These are phyloP conservation scores for Dichotomopilus funicola DNA, from an alignment of 2,329 filamentous ascomycete species.

Conservation along the genomic window DNA sequence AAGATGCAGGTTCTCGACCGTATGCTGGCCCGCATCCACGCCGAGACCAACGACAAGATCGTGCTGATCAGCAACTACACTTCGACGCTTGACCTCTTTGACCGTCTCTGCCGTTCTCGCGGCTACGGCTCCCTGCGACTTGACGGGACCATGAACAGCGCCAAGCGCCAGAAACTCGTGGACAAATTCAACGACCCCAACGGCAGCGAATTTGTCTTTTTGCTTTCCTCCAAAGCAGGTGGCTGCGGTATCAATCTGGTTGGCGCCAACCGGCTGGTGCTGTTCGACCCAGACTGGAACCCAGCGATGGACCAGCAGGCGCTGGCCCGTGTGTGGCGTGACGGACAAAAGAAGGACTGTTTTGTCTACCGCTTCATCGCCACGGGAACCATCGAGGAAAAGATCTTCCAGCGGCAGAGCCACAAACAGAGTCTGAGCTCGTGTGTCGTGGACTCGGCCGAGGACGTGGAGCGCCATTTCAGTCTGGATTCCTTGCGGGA, in stretches of 20 bases:
- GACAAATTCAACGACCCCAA: slow-evolving; percentile 96
- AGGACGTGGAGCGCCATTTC: slow-evolving; percentile 97
- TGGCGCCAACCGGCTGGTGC: slow-evolving; percentile 85
- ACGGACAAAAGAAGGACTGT: slow-evolving; percentile 98
- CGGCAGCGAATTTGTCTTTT: slow-evolving; percentile 83
- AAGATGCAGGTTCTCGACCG: slow-evolving; percentile 98
- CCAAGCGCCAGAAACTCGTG: slow-evolving; percentile 92
- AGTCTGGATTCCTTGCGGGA: slow-evolving; percentile 84
- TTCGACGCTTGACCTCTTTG: slow-evolving; percentile 89
- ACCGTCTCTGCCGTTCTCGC: slow-evolving; percentile 77
- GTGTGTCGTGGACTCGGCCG: slow-evolving; percentile 91
- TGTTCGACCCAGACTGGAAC: slow-evolving; percentile 98
- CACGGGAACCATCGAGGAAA: slow-evolving; percentile 96
- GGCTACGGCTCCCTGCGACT: slow-evolving; percentile 82
- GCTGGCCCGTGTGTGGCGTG: slow-evolving; percentile 94
- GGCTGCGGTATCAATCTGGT: slow-evolving; percentile 95
- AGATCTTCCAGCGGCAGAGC: slow-evolving; percentile 97
- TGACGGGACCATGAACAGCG: slow-evolving; percentile 96
- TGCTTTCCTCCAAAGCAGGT: slow-evolving; percentile 94
- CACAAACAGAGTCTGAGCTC: slow-evolving; percentile 97
- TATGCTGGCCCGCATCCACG: slow-evolving; percentile 91
- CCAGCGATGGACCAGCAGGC: slow-evolving; percentile 96
- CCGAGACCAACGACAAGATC: slow-evolving; percentile 98
- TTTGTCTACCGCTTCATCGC: slow-evolving; percentile 99
- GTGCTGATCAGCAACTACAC: slow-evolving; percentile 99